Evolutionary conservation across 139 green algal genomes (phyloP), one percentile per base, ranked within the genome.

Genomic region (Chlamydomonas sp.): DNA sequence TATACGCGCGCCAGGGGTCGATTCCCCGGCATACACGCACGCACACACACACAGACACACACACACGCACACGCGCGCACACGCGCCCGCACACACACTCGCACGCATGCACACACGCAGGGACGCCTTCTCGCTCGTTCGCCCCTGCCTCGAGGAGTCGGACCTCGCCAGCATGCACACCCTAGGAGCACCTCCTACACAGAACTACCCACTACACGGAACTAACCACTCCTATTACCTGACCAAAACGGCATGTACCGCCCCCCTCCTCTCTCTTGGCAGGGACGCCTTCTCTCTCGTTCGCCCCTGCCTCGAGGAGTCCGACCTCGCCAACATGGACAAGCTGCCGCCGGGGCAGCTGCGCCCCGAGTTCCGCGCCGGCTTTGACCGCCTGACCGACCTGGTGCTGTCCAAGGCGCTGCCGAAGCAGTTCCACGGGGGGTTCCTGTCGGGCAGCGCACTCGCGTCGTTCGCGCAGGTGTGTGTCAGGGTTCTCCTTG

Each of bases 271-370:
- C n/a, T n/a, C n/a, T n/a, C n/a, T n/a, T n/a, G n/a, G n/a, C n/a
- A 79, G 93, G 20, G 90, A 97, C 71, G 98, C 93, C 83, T 94
- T 94, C 71, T 75, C 92, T 5, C 81, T 97, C 64, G 89, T 94
- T 67, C 85, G 93, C 1, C 93, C 93, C 2, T 83, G 96, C 59
- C 79, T 75, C 35, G 90, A 98, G 64, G 93, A 98, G 80, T 62
- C 71, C 8, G 28, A 86, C 70, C 83, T 98, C 37, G 76, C 78
- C 1, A 62, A 69, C 22, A 85, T 98, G 61, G 89, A 96, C 69
- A 70, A 67, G 0, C n/a, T 96, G 33, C 73, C 82, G 1, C 20
- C 65, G 10, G 30, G 10, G 0, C 2, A 84, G 34, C 77, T 96
- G 61, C 73, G 92, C 1, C 90, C 90, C 22, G 90, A 97, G 77